phyloP scores from a whole-genome alignment of 371 early-diverging fungal genomes.

The Mucor velutinosus region DNA sequence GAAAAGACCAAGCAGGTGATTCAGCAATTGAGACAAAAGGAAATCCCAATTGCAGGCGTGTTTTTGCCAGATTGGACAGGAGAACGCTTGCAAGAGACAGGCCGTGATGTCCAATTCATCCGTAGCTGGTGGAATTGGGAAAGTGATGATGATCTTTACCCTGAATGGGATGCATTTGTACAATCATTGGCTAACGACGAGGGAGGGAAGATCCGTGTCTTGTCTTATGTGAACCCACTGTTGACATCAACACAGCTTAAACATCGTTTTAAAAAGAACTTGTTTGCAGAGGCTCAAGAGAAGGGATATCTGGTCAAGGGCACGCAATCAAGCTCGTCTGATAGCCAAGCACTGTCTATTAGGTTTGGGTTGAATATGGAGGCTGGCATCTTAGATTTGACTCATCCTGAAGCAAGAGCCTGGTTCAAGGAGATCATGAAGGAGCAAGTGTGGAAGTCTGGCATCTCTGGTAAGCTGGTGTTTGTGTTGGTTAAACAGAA shows the following conservation, averaged over 20 bases:
- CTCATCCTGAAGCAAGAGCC: constrained; percentile 40
- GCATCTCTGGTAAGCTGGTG: constrained; percentile 31
- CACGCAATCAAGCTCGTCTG: constrained; percentile 16
- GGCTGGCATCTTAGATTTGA: constrained; percentile 45
- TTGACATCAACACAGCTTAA: constrained; percentile 33
- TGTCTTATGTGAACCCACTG: constrained; percentile 49
- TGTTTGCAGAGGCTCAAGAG: constrained; percentile 38
- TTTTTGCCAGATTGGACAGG: constrained; percentile 58
- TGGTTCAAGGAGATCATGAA: constrained; percentile 49
- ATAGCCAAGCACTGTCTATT: constrained; percentile 16
- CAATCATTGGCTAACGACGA: constrained; percentile 20
- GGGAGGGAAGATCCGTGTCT: constrained; percentile 26
- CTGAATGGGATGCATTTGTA: constrained; percentile 48
- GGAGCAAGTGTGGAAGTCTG: constrained; percentile 33
- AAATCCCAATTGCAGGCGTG: constrained; percentile 44
- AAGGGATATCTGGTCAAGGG: constrained; percentile 37
- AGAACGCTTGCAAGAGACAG: constrained; percentile 31
- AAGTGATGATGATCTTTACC: constrained; percentile 40
- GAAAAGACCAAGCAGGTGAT: constrained; percentile 39
- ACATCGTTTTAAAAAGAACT: constrained; percentile 24
- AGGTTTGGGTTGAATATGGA: constrained; percentile 24
- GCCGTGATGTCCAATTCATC: constrained; percentile 21
- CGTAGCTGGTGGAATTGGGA: constrained; percentile 61
- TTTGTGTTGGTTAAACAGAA: no score
- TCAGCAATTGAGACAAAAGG: constrained; percentile 22